phyloP scores from a whole-genome alignment of 208 protist species.

The Trypanosomatidae sp. region DNA sequence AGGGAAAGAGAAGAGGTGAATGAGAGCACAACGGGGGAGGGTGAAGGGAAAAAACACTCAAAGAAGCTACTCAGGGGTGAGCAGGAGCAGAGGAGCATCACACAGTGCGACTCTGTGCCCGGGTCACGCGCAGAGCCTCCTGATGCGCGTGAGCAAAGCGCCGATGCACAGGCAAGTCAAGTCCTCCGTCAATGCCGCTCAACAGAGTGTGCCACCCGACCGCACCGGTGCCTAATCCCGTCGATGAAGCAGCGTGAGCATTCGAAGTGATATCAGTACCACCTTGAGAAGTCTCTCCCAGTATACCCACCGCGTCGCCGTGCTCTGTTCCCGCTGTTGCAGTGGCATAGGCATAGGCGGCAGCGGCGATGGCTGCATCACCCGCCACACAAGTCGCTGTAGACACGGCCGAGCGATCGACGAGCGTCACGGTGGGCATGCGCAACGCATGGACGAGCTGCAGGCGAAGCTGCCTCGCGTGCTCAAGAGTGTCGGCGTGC shows the following conservation, averaged over 20 bases:
- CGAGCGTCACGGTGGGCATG: conserved; percentile 56
- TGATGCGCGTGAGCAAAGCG: conserved; percentile 81
- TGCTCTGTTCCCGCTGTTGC: not conserved
- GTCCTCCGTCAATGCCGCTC: not conserved
- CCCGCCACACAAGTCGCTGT: not conserved
- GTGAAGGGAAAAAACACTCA: not conserved
- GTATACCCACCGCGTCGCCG: not conserved
- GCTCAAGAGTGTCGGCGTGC: conserved; percentile 18
- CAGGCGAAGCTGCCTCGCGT: conserved; percentile 32
- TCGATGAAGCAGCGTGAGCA: not conserved
- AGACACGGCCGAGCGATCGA: conserved; percentile 1
- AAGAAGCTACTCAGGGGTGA: not conserved
- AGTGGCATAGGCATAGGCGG: conserved; percentile 10
- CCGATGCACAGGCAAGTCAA: conserved; percentile 63
- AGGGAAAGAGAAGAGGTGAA: too few species aligned
- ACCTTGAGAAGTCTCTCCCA: not conserved
- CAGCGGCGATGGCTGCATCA: conserved; percentile 3
- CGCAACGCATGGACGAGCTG: conserved; percentile 51
- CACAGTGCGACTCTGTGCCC: conserved; percentile 40
- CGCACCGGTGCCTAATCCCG: not conserved
- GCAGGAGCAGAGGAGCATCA: not conserved
- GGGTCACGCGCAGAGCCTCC: conserved; percentile 59
- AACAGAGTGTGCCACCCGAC: not conserved
- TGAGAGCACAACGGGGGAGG: not conserved
- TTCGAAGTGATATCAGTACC: not conserved